These are phyloP conservation scores for Melocanna baccifera DNA, from an alignment of 176 grass and related monocot genomes.

Conservation along the genomic window DNA sequence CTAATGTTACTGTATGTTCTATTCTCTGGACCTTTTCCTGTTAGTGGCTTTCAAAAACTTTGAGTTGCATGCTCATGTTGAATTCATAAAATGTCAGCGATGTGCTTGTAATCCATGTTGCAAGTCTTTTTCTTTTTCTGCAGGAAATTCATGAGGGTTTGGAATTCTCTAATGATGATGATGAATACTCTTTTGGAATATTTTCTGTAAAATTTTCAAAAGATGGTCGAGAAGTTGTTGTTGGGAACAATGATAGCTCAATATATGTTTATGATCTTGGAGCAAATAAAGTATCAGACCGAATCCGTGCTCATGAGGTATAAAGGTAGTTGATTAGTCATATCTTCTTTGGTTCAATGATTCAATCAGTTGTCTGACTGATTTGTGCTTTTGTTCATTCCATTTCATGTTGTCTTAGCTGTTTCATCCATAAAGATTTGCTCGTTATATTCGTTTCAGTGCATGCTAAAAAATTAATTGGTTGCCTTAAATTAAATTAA, in stretches of 20 bases:
- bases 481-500: too few relatives aligned
- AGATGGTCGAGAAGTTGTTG: conserved; percentile 84
- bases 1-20: conserved; percentile 81
- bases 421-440: background rate
- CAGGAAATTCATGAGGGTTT: conserved; percentile 88
- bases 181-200: conserved; percentile 60
- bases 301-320: conserved; percentile 68
- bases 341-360: background rate
- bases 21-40: background rate
- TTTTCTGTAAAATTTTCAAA: conserved; percentile 93
- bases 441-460: background rate
- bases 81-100: background rate
- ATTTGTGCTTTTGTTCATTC: background rate
- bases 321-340: background rate
- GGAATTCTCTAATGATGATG: conserved; percentile 52
- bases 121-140: background rate
- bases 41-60: background rate
- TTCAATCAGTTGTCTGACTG: background rate
- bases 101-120: conserved; percentile 23
- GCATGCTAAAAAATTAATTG: background rate
- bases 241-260: conserved; percentile 62
- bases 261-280: conserved; percentile 92
- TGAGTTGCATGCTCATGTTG: background rate
- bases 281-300: conserved; percentile 66
- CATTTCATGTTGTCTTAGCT: background rate